Conservation (phyloP, 495 filamentous ascomycete genomes). For the Aspergillus bertholletiae region DNA sequence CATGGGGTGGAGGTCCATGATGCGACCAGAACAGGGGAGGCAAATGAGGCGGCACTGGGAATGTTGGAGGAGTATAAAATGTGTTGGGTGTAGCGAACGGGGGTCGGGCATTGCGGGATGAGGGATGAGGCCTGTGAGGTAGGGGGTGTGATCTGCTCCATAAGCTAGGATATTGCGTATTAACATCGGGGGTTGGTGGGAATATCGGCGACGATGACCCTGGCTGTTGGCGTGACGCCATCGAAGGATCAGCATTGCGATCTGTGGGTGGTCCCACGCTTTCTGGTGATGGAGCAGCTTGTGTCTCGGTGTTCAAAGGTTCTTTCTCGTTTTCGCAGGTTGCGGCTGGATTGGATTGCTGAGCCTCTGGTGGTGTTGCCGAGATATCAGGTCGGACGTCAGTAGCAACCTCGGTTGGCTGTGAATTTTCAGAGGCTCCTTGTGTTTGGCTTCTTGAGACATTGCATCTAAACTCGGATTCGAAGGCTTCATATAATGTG, state of each 20-base stretch:
- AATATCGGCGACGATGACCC: neutral
- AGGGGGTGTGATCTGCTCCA: neutral
- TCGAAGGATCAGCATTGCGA: neutral
- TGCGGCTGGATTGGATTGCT: neutral
- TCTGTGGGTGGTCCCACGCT: too few species aligned
- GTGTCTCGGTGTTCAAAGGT: neutral
- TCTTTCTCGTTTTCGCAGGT: neutral
- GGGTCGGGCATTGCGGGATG: neutral
- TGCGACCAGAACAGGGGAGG: neutral
- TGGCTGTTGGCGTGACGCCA: neutral
- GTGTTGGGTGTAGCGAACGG: neutral
- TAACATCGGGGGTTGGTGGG: neutral
- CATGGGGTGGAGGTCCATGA: neutral
- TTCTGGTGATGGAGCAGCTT: neutral
- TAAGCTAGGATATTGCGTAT: neutral
- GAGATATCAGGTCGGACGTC: neutral
- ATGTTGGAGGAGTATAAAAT: neutral
- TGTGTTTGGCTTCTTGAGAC: slow-evolving; percentile 2
- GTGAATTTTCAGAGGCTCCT: neutral
- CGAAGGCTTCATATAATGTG: slow-evolving; percentile 38
- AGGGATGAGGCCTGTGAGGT: neutral
- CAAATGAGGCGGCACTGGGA: neutral
- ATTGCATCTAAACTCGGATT: slow-evolving; percentile 31
- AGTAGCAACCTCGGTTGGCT: neutral
- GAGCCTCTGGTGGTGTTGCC: neutral